Percentiles rank a stretch among this genome's conserved stretches.
Evolutionary conservation across 139 green algal species (phyloP).

Genomic region (Marvania coccoides): DNA sequence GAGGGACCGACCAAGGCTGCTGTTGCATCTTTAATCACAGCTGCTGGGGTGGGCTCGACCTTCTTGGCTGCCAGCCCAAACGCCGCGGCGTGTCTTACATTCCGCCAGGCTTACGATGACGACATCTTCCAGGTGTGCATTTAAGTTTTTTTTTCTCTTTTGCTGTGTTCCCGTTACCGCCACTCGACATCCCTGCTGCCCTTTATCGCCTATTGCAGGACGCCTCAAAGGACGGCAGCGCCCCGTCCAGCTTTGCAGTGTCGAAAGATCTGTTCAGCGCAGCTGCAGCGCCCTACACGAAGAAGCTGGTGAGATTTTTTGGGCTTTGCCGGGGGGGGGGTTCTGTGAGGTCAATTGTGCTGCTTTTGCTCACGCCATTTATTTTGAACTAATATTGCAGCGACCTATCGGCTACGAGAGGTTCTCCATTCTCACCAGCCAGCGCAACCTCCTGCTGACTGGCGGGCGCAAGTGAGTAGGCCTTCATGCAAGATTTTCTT

Average conservation of each 20-base stretch:
- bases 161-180: not conserved
- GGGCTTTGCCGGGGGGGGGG: not conserved
- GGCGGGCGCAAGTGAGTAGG: conserved; percentile 5
- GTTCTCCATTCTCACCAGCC: not conserved
- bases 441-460: not conserved
- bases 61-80: not conserved
- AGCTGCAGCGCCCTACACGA: not conserved
- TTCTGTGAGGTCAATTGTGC: not conserved
- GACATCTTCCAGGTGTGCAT: conserved; percentile 14
- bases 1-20: conserved; percentile 2
- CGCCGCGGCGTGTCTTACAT: conserved; percentile 6
- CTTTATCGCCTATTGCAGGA: not conserved
- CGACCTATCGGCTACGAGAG: not conserved
- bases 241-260: not conserved
- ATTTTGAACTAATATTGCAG: not conserved
- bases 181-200: not conserved
- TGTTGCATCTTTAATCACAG: conserved; percentile 4
- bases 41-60: not conserved
- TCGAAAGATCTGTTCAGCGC: not conserved
- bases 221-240: not conserved
- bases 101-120: conserved; percentile 11
- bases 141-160: not conserved
- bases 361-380: not conserved
- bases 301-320: not conserved
- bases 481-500: not conserved